These are phyloP conservation scores for Xylaria sp. DNA, from an alignment of 2,329 filamentous ascomycete genomes.

Conservation along the genomic window DNA sequence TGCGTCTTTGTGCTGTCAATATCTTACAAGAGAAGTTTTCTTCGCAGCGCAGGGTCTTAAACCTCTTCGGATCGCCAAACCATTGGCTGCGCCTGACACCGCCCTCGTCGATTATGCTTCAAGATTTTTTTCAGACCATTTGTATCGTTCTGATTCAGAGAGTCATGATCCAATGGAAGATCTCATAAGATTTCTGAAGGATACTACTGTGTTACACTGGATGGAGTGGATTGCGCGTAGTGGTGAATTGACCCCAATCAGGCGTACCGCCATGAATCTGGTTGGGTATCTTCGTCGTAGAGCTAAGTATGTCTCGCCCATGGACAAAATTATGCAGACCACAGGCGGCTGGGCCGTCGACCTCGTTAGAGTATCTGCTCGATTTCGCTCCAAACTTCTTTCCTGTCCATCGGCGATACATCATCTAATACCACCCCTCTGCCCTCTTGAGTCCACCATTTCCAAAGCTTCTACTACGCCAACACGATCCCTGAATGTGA, in stretches of 20 bases:
- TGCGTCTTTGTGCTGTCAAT: slow-evolving; percentile 43
- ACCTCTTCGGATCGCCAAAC: slow-evolving; percentile 27
- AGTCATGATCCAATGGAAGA: slow-evolving; percentile 60
- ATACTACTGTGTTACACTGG: slow-evolving; percentile 49
- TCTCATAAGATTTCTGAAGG: slow-evolving; percentile 69
- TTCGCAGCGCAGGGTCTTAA: slow-evolving; percentile 30
- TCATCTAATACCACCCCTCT: slow-evolving; percentile 49
- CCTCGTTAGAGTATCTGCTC: slow-evolving; percentile 49
- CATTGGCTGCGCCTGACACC: slow-evolving; percentile 31
- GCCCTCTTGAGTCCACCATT: slow-evolving; percentile 50
- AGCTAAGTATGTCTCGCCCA: slow-evolving; percentile 42
- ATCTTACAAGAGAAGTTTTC: slow-evolving; percentile 40
- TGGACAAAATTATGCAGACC: slow-evolving; percentile 39
- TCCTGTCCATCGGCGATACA: slow-evolving; percentile 51
- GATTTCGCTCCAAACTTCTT: slow-evolving; percentile 48
- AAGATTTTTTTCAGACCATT: slow-evolving; percentile 45
- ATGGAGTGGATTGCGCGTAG: slow-evolving; percentile 48
- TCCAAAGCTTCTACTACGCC: slow-evolving; percentile 39
- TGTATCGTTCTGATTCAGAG: slow-evolving; percentile 39
- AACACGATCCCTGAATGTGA: slow-evolving; percentile 31
- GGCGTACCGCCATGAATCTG: slow-evolving; percentile 48
- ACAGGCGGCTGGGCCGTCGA: slow-evolving; percentile 50
- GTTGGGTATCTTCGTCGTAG: slow-evolving; percentile 45
- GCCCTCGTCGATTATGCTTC: slow-evolving; percentile 44
- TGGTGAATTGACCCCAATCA: slow-evolving; percentile 43